A percentile compares a stretch with the other conserved stretches of the same genome.
phyloP scores from a whole-genome alignment of 495 filamentous ascomycete genomes.

The Aspergillus conjunctus region DNA sequence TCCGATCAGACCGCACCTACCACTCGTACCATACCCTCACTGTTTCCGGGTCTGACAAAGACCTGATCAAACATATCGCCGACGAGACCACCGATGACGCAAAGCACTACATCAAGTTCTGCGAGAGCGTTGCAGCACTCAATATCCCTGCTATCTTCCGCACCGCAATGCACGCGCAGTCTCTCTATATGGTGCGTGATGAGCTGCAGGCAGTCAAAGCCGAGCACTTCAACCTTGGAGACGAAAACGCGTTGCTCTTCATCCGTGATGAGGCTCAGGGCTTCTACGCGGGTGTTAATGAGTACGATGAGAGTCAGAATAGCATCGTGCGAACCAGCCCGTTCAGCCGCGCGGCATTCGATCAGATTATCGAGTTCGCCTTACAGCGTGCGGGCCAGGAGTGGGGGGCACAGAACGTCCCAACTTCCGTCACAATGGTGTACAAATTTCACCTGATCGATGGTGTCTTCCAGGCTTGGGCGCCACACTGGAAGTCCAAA shows the following conservation, averaged over 20 bases:
- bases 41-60: not conserved
- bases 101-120: slow-evolving; percentile 6
- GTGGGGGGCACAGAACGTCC: slow-evolving; percentile 7
- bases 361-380: not conserved
- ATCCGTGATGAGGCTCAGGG: slow-evolving; percentile 13
- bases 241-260: slow-evolving; percentile 11
- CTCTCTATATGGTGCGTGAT: slow-evolving; percentile 9
- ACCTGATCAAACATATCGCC: slow-evolving; percentile 7
- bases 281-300: slow-evolving; percentile 6
- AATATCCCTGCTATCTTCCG: slow-evolving; percentile 3
- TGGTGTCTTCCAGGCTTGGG: slow-evolving; percentile 11
- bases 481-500: slow-evolving; percentile 1
- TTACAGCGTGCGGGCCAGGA: not conserved
- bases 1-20: slow-evolving; percentile 1
- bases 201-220: slow-evolving; percentile 6
- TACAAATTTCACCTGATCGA: slow-evolving; percentile 15
- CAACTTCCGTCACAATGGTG: not conserved
- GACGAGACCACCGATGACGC: slow-evolving; percentile 11
- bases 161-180: slow-evolving; percentile 12
- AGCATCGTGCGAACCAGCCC: slow-evolving; percentile 2
- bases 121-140: not conserved
- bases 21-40: slow-evolving; percentile 13
- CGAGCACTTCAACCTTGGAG: slow-evolving; percentile 6
- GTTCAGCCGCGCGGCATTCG: slow-evolving; percentile 2
- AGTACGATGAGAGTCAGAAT: not conserved